Percentiles rank a stretch among this genome's conserved stretches.
Conservation (phyloP, 768 basidiomycete genomes). For the Lentinula detonsa region DNA sequence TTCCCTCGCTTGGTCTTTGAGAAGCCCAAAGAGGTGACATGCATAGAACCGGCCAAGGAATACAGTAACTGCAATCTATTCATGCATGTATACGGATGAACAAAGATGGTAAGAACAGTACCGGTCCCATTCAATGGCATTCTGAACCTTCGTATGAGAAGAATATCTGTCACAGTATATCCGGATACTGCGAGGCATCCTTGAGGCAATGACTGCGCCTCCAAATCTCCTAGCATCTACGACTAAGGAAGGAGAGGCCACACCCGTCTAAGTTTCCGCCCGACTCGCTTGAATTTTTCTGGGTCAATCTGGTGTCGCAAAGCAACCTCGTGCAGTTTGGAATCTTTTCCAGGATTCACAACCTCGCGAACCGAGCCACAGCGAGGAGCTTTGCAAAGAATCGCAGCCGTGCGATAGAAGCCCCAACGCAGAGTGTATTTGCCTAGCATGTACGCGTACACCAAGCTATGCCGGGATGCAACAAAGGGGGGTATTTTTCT, state of each 20-base stretch:
- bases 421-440: slow-evolving; percentile 6
- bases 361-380: neutral
- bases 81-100: too few relatives aligned
- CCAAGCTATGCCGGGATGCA: neutral
- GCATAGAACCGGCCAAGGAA: too few relatives aligned
- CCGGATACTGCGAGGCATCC: neutral
- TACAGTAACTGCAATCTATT: too few relatives aligned
- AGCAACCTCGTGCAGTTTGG: slow-evolving; percentile 4
- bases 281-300: slow-evolving; percentile 4
- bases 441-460: slow-evolving; percentile 5
- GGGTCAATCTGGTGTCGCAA: slow-evolving; percentile 5
- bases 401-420: slow-evolving; percentile 4
- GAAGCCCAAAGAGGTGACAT: too few relatives aligned
- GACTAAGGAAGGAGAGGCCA: slow-evolving; percentile 8
- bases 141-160: too few relatives aligned
- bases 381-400: slow-evolving; percentile 3
- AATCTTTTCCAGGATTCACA: slow-evolving; percentile 5
- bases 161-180: too few relatives aligned
- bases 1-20: too few relatives aligned
- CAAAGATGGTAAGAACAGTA: too few relatives aligned
- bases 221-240: too few relatives aligned
- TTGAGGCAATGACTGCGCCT: neutral
- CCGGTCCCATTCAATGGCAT: too few relatives aligned
- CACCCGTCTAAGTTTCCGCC: slow-evolving; percentile 1
- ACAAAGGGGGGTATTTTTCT: neutral